Conservation (phyloP, 495 filamentous ascomycete species). For the Podospora comata region DNA sequence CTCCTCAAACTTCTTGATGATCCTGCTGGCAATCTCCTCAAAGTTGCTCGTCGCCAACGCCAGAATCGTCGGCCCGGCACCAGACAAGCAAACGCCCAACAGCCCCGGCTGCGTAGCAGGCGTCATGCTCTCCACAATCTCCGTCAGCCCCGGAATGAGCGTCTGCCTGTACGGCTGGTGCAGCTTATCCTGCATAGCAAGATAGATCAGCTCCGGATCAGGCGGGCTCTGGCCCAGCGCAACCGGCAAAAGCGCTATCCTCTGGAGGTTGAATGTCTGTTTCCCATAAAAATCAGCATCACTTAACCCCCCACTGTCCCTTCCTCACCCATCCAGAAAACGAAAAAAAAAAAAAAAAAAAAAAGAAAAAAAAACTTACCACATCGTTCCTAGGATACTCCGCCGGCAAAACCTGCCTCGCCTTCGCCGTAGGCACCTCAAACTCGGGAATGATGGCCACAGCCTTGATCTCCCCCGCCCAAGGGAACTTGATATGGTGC, state of each 20-base stretch:
- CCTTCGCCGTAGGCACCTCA: constrained; percentile 84
- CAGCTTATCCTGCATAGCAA: constrained; percentile 96
- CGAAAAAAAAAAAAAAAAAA: not conserved
- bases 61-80: constrained; percentile 90
- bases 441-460: constrained; percentile 94
- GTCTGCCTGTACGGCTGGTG: constrained; percentile 91
- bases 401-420: constrained; percentile 75
- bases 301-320: not conserved
- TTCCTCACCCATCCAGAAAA: constrained; percentile 2
- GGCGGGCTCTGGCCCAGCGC: constrained; percentile 84
- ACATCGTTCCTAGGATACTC: constrained; percentile 74
- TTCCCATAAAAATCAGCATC: not conserved
- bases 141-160: constrained; percentile 86
- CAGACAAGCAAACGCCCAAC: constrained; percentile 86
- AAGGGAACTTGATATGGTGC: constrained; percentile 87
- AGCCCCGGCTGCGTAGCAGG: constrained; percentile 82
- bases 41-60: constrained; percentile 88
- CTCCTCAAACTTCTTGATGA: constrained; percentile 62
- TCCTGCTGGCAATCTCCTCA: constrained; percentile 72
- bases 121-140: constrained; percentile 81
- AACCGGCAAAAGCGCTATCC: constrained; percentile 80
- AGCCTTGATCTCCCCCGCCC: constrained; percentile 90
- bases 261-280: constrained; percentile 88
- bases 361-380: constrained; percentile 42
- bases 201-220: constrained; percentile 87